Evolutionary conservation across 2,329 filamentous ascomycete species (phyloP).

Genomic region (Triangularia setosa): DNA sequence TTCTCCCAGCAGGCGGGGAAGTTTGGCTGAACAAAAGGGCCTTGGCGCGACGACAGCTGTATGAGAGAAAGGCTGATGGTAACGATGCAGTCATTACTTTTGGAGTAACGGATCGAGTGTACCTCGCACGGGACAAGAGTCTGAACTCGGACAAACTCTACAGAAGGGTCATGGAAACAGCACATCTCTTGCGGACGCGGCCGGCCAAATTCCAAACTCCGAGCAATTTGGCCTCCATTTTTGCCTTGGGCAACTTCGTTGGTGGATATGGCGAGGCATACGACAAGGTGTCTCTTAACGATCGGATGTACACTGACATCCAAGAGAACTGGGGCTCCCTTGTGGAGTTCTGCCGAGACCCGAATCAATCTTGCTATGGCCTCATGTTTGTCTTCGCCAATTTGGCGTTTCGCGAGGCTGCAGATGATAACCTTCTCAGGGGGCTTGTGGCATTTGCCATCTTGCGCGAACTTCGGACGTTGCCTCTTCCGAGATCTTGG

Average conservation of each 20-base stretch:
- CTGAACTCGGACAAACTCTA: slow-evolving; percentile 10
- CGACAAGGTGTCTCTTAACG: slow-evolving; percentile 34
- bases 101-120: not conserved
- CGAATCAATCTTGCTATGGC: slow-evolving; percentile 28
- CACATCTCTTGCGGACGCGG: slow-evolving; percentile 20
- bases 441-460: slow-evolving; percentile 43
- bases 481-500: slow-evolving; percentile 34
- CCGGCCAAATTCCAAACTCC: slow-evolving; percentile 19
- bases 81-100: not conserved
- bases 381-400: slow-evolving; percentile 45
- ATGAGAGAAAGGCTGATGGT: slow-evolving; percentile 20
- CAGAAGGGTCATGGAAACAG: slow-evolving; percentile 20
- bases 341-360: slow-evolving; percentile 34
- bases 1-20: not conserved
- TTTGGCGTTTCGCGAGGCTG: slow-evolving; percentile 38
- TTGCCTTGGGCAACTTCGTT: slow-evolving; percentile 28
- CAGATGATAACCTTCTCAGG: slow-evolving; percentile 39
- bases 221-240: slow-evolving; percentile 10
- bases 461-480: slow-evolving; percentile 35
- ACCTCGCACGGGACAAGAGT: slow-evolving; percentile 11
- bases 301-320: slow-evolving; percentile 37
- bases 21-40: slow-evolving; percentile 5
- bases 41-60: slow-evolving; percentile 27
- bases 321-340: slow-evolving; percentile 42
- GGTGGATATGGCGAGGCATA: slow-evolving; percentile 34